These are phyloP conservation scores for Vitis labrusca DNA, from an alignment of 164 flowering plant species.

Conservation along the genomic window DNA sequence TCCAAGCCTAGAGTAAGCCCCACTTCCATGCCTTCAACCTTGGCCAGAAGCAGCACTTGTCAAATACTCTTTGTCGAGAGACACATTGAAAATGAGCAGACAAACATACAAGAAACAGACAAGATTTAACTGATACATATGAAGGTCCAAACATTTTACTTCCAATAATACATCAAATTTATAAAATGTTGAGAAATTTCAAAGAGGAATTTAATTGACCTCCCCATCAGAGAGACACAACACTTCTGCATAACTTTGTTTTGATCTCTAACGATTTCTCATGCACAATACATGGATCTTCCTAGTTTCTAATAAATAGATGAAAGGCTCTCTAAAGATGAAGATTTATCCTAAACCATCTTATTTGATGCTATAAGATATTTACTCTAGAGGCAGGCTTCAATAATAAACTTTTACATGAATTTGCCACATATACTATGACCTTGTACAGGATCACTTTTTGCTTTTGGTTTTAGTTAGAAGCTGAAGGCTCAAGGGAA, in stretches of 20 bases:
- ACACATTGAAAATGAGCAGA: slow-evolving; percentile 13
- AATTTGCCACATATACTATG: too few species aligned
- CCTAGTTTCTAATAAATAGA: too few species aligned
- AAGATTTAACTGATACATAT: not conserved
- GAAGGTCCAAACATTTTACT: not conserved
- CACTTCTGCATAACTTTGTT: not conserved
- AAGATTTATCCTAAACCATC: too few species aligned
- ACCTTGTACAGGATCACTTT: too few species aligned
- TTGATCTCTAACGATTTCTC: too few species aligned
- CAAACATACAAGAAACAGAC: slow-evolving; percentile 1
- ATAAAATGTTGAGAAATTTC: not conserved
- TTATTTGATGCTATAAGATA: too few species aligned
- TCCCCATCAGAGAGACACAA: not conserved
- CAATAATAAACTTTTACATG: too few species aligned
- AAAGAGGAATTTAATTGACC: not conserved
- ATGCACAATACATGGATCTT: too few species aligned
- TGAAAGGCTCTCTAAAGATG: too few species aligned
- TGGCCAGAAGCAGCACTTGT: slow-evolving; percentile 23
- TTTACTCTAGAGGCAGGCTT: too few species aligned
- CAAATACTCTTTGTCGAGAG: slow-evolving; percentile 15
- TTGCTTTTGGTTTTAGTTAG: too few species aligned
- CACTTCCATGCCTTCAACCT: slow-evolving; percentile 93
- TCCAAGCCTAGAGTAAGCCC: slow-evolving; percentile 71
- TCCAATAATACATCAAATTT: not conserved
- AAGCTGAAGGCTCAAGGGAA: too few species aligned